Conservation (phyloP, 2,329 filamentous ascomycete genomes). For the Pyrenophora seminiperda region DNA sequence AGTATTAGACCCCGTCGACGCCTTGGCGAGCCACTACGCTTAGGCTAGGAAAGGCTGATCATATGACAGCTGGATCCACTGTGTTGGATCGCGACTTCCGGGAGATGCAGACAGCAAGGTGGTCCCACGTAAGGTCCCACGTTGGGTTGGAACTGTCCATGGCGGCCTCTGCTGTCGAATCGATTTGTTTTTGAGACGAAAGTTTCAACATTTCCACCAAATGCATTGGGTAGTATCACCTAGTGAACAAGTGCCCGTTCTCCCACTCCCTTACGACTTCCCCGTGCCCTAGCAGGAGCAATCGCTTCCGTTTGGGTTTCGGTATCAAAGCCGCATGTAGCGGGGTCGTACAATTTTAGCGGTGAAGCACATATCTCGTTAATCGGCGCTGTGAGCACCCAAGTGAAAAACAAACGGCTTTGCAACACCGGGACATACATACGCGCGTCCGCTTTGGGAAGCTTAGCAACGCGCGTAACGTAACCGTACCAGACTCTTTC, state of each 20-base stretch:
- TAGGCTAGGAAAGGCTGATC: conserved; percentile 34
- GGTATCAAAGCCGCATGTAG: conserved; percentile 23
- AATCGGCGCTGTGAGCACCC: conserved; percentile 8
- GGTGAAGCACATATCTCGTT: conserved; percentile 28
- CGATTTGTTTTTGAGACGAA: conserved; percentile 16
- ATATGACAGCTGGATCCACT: conserved; percentile 42
- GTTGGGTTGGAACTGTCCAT: conserved; percentile 11
- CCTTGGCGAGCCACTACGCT: conserved; percentile 33
- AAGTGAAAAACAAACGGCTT: conserved; percentile 8
- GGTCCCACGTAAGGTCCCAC: conserved; percentile 16
- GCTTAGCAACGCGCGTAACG: conserved; percentile 2
- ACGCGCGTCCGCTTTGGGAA: conserved; percentile 1
- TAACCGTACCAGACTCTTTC: not conserved
- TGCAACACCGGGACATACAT: conserved; percentile 1
- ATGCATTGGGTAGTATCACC: conserved; percentile 15
- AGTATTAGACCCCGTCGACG: conserved; percentile 21
- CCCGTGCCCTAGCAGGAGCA: conserved; percentile 12
- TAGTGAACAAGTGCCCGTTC: conserved; percentile 12
- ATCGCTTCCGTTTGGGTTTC: conserved; percentile 24
- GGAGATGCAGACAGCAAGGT: conserved; percentile 21
- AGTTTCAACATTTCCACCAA: conserved; percentile 39
- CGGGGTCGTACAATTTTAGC: conserved; percentile 40
- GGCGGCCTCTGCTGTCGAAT: conserved; percentile 11
- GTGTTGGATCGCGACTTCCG: conserved; percentile 29
- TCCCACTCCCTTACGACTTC: conserved; percentile 19